Conservation (phyloP, 805 yeast genomes). For the Nakazawaea siamensis region DNA sequence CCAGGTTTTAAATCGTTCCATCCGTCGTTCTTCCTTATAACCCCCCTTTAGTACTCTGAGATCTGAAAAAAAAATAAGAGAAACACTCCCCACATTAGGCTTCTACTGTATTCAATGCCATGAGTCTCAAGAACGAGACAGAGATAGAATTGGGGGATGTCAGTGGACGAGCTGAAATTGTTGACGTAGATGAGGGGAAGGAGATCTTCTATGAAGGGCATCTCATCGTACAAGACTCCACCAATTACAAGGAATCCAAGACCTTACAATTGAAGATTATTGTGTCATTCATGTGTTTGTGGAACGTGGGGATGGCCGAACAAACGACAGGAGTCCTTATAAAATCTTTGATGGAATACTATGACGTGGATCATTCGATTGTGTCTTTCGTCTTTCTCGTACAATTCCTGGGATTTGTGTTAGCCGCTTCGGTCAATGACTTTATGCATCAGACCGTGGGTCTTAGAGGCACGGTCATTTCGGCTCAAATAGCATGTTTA, state of each 20-base stretch:
- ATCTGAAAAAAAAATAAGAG: no score
- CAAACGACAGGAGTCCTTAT: conserved; percentile 54
- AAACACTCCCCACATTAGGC: no score
- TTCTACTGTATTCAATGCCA: no score
- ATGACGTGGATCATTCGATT: conserved; percentile 37
- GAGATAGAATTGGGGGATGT: no score
- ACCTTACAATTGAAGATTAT: conserved; percentile 34
- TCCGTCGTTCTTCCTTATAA: no score
- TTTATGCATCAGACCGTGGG: conserved; percentile 36
- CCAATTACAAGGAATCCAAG: conserved; percentile 17
- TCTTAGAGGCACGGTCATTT: conserved; percentile 34
- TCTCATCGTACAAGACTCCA: conserved; percentile 1
- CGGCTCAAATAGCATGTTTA: conserved; percentile 26
- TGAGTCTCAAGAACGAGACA: no score
- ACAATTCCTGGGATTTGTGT: conserved; percentile 45
- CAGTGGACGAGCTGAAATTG: no score
- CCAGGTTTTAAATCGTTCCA: no score
- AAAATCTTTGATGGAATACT: conserved; percentile 41
- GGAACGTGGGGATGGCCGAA: conserved; percentile 47
- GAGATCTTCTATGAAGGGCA: no score
- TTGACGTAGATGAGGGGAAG: no score
- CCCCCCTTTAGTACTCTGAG: no score
- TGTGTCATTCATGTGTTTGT: conserved; percentile 30
- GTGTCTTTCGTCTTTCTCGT: conserved; percentile 46
- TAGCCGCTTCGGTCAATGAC: conserved; percentile 42